Evolutionary conservation across 805 yeast species (phyloP).

Genomic region (Myxozyma melibiosi): DNA sequence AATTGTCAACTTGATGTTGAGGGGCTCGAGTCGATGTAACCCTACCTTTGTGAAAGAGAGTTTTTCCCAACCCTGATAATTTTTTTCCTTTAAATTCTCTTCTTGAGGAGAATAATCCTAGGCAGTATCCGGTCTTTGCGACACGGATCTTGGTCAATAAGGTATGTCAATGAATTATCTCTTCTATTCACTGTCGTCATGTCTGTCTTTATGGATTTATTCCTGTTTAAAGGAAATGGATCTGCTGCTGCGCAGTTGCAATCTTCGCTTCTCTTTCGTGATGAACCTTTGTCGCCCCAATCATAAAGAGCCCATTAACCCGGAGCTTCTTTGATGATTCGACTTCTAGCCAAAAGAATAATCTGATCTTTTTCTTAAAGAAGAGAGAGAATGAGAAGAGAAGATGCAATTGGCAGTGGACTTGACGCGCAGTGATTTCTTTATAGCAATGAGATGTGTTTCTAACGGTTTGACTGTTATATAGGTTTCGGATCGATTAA

Average conservation of each 20-base stretch:
- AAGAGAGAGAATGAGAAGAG: not conserved
- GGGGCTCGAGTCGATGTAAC: too few relatives aligned
- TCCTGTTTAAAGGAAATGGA: not conserved
- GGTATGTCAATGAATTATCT: too few relatives aligned
- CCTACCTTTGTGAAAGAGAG: too few relatives aligned
- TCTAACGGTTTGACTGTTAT: not conserved
- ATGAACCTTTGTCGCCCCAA: slow-evolving; percentile 36
- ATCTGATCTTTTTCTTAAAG: slow-evolving; percentile 27
- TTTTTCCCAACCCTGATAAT: not conserved
- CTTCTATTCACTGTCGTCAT: too few relatives aligned
- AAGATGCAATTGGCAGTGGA: not conserved
- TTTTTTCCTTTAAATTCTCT: not conserved
- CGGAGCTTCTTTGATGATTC: slow-evolving; percentile 32
- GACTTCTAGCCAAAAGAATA: slow-evolving; percentile 34
- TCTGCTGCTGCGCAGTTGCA: not conserved
- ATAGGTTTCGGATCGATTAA: not conserved
- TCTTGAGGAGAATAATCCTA: too few relatives aligned
- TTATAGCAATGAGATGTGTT: too few relatives aligned
- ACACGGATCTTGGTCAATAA: too few relatives aligned
- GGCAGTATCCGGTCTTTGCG: too few relatives aligned
- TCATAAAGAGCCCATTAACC: slow-evolving; percentile 31
- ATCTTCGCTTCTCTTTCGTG: slow-evolving; percentile 6
- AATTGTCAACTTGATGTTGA: too few relatives aligned
- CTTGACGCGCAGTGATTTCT: too few relatives aligned
- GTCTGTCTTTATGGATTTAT: not conserved